A percentile compares a stretch with the other conserved stretches of the same genome.
Evolutionary conservation across 371 early-diverging fungal species (phyloP).

Genomic region (Mucor piriformis): DNA sequence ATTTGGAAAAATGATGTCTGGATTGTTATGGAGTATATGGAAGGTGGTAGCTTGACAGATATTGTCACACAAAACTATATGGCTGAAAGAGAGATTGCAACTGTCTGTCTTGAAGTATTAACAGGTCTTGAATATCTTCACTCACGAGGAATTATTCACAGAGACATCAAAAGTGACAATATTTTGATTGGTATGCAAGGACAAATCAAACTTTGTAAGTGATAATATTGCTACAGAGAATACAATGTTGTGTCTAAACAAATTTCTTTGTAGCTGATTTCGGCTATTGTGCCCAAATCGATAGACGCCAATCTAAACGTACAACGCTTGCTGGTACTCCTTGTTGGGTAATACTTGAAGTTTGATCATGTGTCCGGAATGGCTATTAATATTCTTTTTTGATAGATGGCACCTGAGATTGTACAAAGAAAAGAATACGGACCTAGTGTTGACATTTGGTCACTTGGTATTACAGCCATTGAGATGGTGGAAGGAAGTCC

Average conservation of each 20-base stretch:
- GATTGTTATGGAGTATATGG: conserved; percentile 93
- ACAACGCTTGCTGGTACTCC: conserved; percentile 86
- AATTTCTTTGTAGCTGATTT: conserved; percentile 67
- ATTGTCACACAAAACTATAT: conserved; percentile 79
- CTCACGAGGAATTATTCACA: conserved; percentile 83
- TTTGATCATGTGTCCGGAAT: neutral
- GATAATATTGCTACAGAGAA: too few species aligned
- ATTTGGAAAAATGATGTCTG: conserved; percentile 77
- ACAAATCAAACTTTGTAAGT: conserved; percentile 76
- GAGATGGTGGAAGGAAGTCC: conserved; percentile 97
- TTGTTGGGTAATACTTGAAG: conserved; percentile 60
- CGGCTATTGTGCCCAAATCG: conserved; percentile 86
- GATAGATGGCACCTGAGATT: conserved; percentile 84
- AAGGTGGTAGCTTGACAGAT: conserved; percentile 86
- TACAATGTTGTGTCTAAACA: neutral
- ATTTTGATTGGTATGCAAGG: conserved; percentile 79
- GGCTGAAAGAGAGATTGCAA: conserved; percentile 86
- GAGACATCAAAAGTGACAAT: conserved; percentile 96
- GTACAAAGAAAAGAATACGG: conserved; percentile 86
- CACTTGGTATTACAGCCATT: conserved; percentile 90
- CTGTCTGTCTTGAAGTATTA: conserved; percentile 72
- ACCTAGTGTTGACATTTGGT: conserved; percentile 88
- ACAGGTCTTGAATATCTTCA: conserved; percentile 69
- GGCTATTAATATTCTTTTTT: neutral
- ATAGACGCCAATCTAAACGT: conserved; percentile 66